Evolutionary conservation across 2,329 filamentous ascomycete species (phyloP).

Genomic region (Fusarium succisae): DNA sequence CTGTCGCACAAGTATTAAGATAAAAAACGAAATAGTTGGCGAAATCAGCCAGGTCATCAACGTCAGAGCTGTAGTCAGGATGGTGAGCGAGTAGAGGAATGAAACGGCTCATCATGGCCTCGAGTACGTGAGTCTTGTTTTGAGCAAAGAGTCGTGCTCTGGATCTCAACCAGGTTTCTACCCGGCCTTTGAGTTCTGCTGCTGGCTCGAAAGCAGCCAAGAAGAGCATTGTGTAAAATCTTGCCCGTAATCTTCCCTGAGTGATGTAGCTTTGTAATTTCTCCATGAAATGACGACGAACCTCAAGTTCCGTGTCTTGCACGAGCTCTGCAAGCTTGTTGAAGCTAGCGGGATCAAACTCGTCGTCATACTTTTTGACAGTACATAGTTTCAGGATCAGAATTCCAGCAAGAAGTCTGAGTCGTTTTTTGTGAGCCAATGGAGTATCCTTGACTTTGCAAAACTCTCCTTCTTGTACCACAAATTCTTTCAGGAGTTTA

Average conservation of each 20-base stretch:
- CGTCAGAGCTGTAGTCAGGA: conserved; percentile 79
- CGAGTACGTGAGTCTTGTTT: conserved; percentile 72
- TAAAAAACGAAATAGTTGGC: conserved; percentile 92
- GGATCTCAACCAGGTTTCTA: conserved; percentile 89
- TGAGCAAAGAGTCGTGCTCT: conserved; percentile 73
- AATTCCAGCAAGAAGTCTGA: conserved; percentile 84
- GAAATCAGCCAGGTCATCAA: conserved; percentile 80
- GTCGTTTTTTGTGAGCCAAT: conserved; percentile 77
- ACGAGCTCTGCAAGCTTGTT: conserved; percentile 82
- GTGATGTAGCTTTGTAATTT: conserved; percentile 93
- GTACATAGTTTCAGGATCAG: conserved; percentile 86
- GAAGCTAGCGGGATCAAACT: conserved; percentile 78
- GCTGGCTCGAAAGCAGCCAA: conserved; percentile 90
- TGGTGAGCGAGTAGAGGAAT: conserved; percentile 92
- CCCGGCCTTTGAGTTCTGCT: conserved; percentile 74
- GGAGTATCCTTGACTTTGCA: conserved; percentile 81
- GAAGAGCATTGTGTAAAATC: conserved; percentile 92
- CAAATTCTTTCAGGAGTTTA: conserved; percentile 79
- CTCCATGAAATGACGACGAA: conserved; percentile 81
- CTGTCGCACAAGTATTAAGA: conserved; percentile 80
- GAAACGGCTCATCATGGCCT: conserved; percentile 82
- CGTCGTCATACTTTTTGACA: conserved; percentile 77
- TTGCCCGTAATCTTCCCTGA: conserved; percentile 71
- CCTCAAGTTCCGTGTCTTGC: conserved; percentile 78
- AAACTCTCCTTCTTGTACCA: conserved; percentile 81